phyloP scores from a whole-genome alignment of 1,139 yeast genomes.

The Blastobotrys ciferrii region DNA sequence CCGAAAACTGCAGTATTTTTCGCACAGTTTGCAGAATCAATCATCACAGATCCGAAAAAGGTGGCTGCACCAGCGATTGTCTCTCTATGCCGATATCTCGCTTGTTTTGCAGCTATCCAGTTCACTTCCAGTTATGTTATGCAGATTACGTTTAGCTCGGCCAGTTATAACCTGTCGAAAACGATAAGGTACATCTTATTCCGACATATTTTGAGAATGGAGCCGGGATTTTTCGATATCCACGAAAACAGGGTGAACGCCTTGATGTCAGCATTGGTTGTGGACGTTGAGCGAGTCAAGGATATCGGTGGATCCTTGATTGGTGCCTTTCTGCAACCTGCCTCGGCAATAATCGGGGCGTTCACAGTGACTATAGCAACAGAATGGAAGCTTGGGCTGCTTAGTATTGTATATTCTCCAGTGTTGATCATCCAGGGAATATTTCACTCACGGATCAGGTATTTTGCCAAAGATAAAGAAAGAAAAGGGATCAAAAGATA shows the following conservation, averaged over 20 bases:
- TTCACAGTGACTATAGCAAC: constrained; percentile 4
- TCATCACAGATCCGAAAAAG: not conserved
- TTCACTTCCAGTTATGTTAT: not conserved
- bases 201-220: constrained; percentile 11
- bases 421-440: constrained; percentile 5
- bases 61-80: not conserved
- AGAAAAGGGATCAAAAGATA: constrained; percentile 10
- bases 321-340: not conserved
- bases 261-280: constrained; percentile 4
- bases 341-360: not conserved
- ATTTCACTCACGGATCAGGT: constrained; percentile 6
- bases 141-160: constrained; percentile 1
- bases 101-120: constrained; percentile 3
- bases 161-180: constrained; percentile 8
- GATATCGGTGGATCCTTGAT: constrained; percentile 8
- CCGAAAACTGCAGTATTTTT: constrained; percentile 1
- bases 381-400: constrained; percentile 11
- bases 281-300: constrained; percentile 7
- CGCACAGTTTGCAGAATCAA: not conserved
- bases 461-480: constrained; percentile 2
- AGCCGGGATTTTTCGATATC: constrained; percentile 8
- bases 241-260: constrained; percentile 2
- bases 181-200: constrained; percentile 2
- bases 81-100: not conserved
- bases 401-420: constrained; percentile 8